phyloP scores from a whole-genome alignment of 2,329 filamentous ascomycete genomes.

The Hirsutella rhossiliensis region DNA sequence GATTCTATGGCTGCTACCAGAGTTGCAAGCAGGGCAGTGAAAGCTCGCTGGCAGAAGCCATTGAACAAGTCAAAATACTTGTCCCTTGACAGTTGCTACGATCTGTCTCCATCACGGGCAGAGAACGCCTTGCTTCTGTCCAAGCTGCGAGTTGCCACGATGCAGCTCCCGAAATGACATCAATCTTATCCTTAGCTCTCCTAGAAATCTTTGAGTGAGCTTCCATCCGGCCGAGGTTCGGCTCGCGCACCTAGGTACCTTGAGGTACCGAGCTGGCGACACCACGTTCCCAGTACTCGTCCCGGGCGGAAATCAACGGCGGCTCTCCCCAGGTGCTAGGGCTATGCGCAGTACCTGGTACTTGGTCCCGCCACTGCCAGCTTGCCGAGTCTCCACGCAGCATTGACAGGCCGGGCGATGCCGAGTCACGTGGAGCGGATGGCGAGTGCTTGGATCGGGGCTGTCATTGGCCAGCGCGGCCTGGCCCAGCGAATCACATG shows the following conservation, averaged over 20 bases:
- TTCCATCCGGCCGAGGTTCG: background rate
- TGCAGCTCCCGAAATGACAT: too few relatives aligned
- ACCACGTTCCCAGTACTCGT: too few relatives aligned
- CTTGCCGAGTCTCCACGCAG: background rate
- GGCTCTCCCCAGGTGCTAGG: background rate
- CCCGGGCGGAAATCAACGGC: background rate
- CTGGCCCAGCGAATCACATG: slow-evolving; percentile 20
- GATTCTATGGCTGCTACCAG: too few relatives aligned
- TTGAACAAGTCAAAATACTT: too few relatives aligned
- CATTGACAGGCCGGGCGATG: background rate
- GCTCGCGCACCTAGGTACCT: background rate
- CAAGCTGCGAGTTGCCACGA: too few relatives aligned
- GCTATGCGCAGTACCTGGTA: background rate
- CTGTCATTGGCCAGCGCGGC: background rate
- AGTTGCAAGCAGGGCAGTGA: too few relatives aligned
- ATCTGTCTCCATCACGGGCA: too few relatives aligned
- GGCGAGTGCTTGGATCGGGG: background rate
- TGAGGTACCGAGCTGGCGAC: background rate
- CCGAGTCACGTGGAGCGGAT: slow-evolving; percentile 2
- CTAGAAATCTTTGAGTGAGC: slow-evolving; percentile 7
- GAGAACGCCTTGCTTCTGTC: too few relatives aligned
- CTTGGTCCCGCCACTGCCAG: background rate
- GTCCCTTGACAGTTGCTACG: too few relatives aligned
- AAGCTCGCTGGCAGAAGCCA: too few relatives aligned
- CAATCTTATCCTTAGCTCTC: too few relatives aligned